Evolutionary conservation across 176 grass and related monocot genomes (phyloP).

Genomic region (Chloris gayana): DNA sequence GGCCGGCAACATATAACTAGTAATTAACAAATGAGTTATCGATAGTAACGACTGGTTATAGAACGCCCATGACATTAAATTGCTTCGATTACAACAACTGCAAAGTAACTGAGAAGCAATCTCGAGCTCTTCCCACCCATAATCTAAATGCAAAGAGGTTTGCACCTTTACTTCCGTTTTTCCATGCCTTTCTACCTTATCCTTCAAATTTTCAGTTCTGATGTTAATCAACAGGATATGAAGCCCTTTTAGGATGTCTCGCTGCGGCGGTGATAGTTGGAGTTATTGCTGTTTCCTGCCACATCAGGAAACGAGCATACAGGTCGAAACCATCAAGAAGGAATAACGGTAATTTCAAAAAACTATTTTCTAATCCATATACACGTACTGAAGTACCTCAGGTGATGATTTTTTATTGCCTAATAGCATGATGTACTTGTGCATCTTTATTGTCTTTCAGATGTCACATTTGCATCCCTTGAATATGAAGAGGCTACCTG

Average conservation of each 20-base stretch:
- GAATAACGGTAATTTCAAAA: conserved; percentile 45
- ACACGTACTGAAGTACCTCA: neutral
- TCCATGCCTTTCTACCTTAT: conserved; percentile 10
- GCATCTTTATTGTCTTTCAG: conserved; percentile 41
- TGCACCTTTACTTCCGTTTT: conserved; percentile 6
- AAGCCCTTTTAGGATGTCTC: conserved; percentile 49
- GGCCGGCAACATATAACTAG: conserved; percentile 50
- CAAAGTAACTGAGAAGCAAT: conserved; percentile 26
- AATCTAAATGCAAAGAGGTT: conserved; percentile 54
- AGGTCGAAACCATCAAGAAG: conserved; percentile 38
- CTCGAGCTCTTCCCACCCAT: conserved; percentile 28
- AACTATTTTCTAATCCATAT: conserved; percentile 10
- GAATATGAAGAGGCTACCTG: conserved; percentile 53
- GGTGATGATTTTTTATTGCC: conserved; percentile 23
- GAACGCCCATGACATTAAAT: conserved; percentile 31
- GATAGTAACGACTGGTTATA: conserved; percentile 43
- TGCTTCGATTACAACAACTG: conserved; percentile 8
- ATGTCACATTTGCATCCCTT: conserved; percentile 37
- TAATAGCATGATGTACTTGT: conserved; percentile 3
- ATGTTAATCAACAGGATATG: conserved; percentile 40
- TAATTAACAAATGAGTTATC: conserved; percentile 11
- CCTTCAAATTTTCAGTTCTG: conserved; percentile 26
- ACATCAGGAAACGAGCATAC: conserved; percentile 35
- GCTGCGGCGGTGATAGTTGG: conserved; percentile 29
- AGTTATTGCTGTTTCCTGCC: conserved; percentile 31